Percentiles rank a stretch among this genome's conserved stretches.
phyloP scores from a whole-genome alignment of 768 basidiomycete genomes.

The Kwoniella heveanensis region DNA sequence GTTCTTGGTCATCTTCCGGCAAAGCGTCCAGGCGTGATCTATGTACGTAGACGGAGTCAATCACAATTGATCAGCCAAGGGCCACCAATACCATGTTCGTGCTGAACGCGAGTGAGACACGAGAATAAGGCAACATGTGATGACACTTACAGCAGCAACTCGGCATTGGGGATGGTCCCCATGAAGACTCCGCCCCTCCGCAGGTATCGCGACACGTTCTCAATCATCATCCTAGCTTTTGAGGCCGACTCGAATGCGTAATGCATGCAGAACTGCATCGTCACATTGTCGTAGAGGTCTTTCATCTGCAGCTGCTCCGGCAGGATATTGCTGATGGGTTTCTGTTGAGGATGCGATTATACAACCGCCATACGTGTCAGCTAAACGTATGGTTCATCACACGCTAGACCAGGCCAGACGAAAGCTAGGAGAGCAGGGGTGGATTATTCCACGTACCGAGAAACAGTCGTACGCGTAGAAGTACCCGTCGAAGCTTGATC shows the following conservation, averaged over 20 bases:
- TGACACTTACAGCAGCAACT: slow-evolving; percentile 72
- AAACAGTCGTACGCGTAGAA: slow-evolving; percentile 92
- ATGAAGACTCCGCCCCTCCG: slow-evolving; percentile 86
- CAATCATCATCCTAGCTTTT: slow-evolving; percentile 88
- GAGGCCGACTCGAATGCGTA: slow-evolving; percentile 92
- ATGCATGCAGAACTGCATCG: slow-evolving; percentile 99
- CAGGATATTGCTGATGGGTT: slow-evolving; percentile 71
- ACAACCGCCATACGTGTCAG: too few relatives aligned
- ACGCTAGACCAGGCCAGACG: too few relatives aligned
- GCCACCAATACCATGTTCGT: too few relatives aligned
- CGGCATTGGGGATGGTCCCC: slow-evolving; percentile 93
- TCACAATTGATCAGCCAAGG: too few relatives aligned
- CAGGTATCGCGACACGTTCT: slow-evolving; percentile 80
- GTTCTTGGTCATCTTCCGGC: slow-evolving; percentile 67
- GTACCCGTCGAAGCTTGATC: slow-evolving; percentile 69
- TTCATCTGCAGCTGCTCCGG: slow-evolving; percentile 63
- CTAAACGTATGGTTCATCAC: too few relatives aligned
- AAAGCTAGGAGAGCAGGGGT: too few relatives aligned
- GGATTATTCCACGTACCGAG: slow-evolving; percentile 58
- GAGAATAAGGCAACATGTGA: too few relatives aligned
- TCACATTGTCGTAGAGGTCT: slow-evolving; percentile 86
- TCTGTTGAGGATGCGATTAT: slow-evolving; percentile 47
- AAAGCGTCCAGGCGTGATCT: slow-evolving; percentile 74
- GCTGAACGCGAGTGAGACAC: too few relatives aligned
- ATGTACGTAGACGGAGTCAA: too few relatives aligned